phyloP scores from a whole-genome alignment of 2,329 filamentous ascomycete genomes.

The Alternaria sp. region DNA sequence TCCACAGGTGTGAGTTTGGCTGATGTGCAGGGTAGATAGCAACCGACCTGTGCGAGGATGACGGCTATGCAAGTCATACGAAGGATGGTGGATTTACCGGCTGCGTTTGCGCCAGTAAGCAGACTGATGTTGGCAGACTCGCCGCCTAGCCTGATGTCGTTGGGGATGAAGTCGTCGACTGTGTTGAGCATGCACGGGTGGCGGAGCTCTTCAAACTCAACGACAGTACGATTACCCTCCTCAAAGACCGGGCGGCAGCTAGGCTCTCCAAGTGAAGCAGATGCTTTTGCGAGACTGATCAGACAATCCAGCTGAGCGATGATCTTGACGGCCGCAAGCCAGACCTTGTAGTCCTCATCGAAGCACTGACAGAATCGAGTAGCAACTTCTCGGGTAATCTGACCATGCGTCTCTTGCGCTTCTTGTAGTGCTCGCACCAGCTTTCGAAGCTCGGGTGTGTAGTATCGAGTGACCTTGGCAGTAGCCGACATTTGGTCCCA shows the following conservation, averaged over 20 bases:
- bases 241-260: constrained; percentile 90
- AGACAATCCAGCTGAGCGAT: constrained; percentile 93
- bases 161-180: constrained; percentile 94
- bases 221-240: constrained; percentile 80
- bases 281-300: constrained; percentile 90
- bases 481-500: constrained; percentile 99
- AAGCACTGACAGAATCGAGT: constrained; percentile 86
- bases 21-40: constrained; percentile 83
- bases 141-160: constrained; percentile 88
- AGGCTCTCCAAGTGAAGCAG: constrained; percentile 80
- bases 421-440: constrained; percentile 91
- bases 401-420: constrained; percentile 89
- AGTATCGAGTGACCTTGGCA: constrained; percentile 88
- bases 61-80: constrained; percentile 97
- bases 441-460: constrained; percentile 81
- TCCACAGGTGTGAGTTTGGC: constrained; percentile 90
- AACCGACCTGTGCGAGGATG: constrained; percentile 97
- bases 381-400: constrained; percentile 87
- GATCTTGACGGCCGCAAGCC: constrained; percentile 89
- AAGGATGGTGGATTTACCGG: constrained; percentile 94
- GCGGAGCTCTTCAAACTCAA: constrained; percentile 92
- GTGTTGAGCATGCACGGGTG: constrained; percentile 94
- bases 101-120: constrained; percentile 94
- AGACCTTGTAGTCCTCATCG: constrained; percentile 82
- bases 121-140: constrained; percentile 83